Conservation (phyloP, 257 asterid genomes). For the Cruciata laevipes region DNA sequence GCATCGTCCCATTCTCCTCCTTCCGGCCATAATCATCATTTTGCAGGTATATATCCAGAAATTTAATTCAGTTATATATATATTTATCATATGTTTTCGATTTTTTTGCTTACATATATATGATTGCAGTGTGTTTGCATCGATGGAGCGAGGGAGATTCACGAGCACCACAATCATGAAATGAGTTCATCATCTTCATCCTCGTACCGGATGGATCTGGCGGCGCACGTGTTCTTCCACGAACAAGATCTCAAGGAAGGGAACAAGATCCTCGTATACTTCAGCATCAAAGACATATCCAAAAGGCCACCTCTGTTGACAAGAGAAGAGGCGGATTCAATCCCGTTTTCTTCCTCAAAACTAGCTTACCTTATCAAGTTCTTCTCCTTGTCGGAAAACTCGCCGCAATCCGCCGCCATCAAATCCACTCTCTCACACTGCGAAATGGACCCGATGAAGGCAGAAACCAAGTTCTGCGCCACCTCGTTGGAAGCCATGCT, state of each 20-base stretch:
- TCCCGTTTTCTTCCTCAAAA: conserved; percentile 52
- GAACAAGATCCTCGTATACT: conserved; percentile 42
- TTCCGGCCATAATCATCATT: conserved; percentile 12
- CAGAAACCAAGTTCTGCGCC: conserved; percentile 75
- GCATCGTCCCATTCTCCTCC: conserved; percentile 3
- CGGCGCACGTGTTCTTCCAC: conserved; percentile 51
- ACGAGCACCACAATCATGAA: background rate
- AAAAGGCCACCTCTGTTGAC: conserved; percentile 57
- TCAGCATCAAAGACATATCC: conserved; percentile 42
- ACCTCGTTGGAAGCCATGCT: conserved; percentile 67
- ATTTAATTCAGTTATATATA: too few relatives aligned
- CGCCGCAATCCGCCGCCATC: conserved; percentile 65
- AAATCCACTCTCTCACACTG: conserved; percentile 58
- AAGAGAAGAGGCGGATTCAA: conserved; percentile 50
- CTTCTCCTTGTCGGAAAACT: conserved; percentile 37
- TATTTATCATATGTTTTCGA: background rate
- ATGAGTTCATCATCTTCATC: background rate
- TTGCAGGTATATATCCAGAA: conserved; percentile 10
- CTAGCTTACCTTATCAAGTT: conserved; percentile 38
- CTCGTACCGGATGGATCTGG: conserved; percentile 29
- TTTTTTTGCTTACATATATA: background rate
- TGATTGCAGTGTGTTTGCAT: conserved; percentile 13
- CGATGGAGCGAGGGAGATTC: conserved; percentile 14
- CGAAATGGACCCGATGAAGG: conserved; percentile 44
- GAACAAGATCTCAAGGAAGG: conserved; percentile 41